These are phyloP conservation scores for Tripterygium wilfordii DNA, from an alignment of 177 flowering plant genomes.

Conservation along the genomic window DNA sequence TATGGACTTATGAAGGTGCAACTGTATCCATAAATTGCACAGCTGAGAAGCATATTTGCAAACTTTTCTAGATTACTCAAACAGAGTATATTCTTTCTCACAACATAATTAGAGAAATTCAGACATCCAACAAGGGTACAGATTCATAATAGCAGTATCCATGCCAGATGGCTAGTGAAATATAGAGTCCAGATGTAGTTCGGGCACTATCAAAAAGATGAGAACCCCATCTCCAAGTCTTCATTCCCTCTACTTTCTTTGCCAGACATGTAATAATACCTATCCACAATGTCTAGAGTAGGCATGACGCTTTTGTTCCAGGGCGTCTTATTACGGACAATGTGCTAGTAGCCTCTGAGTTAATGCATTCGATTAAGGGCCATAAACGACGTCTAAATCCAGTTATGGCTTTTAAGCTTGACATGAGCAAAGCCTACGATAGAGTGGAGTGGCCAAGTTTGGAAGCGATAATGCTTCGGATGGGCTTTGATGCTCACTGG, in stretches of 20 bases:
- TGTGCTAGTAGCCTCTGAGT: not conserved
- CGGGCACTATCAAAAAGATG: not conserved
- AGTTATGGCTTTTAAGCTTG: too few species aligned
- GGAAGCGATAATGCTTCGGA: too few species aligned
- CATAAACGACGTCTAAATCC: not conserved
- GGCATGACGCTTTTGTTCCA: too few species aligned
- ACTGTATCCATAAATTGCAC: too few species aligned
- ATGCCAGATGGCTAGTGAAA: not conserved
- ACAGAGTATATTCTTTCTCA: not conserved
- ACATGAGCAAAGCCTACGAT: too few species aligned
- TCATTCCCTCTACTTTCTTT: conserved; percentile 3
- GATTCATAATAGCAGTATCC: not conserved
- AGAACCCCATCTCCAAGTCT: not conserved
- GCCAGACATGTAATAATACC: conserved; percentile 12
- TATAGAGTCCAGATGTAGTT: conserved; percentile 13
- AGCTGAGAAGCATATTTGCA: too few species aligned
- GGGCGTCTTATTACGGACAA: too few species aligned
- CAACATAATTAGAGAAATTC: not conserved
- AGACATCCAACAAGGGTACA: not conserved
- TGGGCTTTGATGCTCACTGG: too few species aligned
- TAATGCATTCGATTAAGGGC: too few species aligned
- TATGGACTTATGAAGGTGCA: too few species aligned
- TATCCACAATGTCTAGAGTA: not conserved
- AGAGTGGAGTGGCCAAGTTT: too few species aligned
- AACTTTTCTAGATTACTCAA: too few species aligned